Conservation (phyloP, 2,329 filamentous ascomycete species). For the Colletotrichum sojae region DNA sequence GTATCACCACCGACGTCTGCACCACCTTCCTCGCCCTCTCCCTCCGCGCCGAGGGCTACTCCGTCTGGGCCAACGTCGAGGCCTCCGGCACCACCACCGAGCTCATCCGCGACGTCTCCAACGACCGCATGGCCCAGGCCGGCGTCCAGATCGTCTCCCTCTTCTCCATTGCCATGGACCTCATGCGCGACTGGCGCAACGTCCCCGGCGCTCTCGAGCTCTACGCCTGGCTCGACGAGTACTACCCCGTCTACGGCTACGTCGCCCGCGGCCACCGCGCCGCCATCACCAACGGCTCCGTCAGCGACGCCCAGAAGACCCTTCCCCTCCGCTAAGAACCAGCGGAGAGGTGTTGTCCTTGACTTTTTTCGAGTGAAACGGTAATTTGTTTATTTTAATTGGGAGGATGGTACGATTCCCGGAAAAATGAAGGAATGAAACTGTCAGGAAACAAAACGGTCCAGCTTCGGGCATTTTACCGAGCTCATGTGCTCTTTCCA, state of each 20-base stretch:
- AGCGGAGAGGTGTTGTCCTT: background rate
- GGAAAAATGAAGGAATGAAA: background rate
- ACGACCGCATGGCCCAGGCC: conserved; percentile 75
- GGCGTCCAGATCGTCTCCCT: conserved; percentile 75
- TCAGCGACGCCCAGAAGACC: conserved; percentile 67
- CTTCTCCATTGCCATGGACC: conserved; percentile 75
- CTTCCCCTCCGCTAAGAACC: conserved; percentile 25
- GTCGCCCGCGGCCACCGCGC: conserved; percentile 73
- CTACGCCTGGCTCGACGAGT: conserved; percentile 75
- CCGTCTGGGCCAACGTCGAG: conserved; percentile 81
- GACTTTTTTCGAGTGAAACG: background rate
- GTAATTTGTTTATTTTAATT: background rate
- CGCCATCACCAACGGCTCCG: conserved; percentile 71
- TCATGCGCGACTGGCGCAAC: conserved; percentile 80
- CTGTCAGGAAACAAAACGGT: background rate
- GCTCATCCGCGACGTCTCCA: conserved; percentile 74
- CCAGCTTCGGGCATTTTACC: no score
- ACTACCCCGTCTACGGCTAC: conserved; percentile 75
- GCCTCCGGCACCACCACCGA: conserved; percentile 76
- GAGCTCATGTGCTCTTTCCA: background rate
- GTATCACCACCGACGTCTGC: conserved; percentile 83
- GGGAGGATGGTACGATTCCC: conserved; percentile 30
- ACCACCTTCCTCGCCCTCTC: conserved; percentile 82
- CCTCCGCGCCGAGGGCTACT: conserved; percentile 78
- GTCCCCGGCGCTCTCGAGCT: conserved; percentile 67